Evolutionary conservation across 2,329 filamentous ascomycete species (phyloP).

Genomic region (Epichloe aotearoae): DNA sequence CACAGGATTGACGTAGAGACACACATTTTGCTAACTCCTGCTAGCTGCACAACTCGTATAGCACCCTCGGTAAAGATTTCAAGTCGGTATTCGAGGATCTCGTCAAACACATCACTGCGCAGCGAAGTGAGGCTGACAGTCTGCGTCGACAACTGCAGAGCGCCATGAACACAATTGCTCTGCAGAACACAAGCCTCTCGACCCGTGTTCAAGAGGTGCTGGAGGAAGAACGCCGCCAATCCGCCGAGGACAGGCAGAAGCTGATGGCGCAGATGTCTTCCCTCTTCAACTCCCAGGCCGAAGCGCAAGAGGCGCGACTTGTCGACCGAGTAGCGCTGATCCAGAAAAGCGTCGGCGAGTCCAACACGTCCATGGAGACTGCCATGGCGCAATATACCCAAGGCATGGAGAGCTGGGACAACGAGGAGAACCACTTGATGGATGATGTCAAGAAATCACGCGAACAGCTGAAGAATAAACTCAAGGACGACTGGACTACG

Average conservation of each 20-base stretch:
- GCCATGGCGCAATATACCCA: conserved; percentile 53
- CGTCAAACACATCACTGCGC: conserved; percentile 57
- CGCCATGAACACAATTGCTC: conserved; percentile 54
- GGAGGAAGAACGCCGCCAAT: conserved; percentile 61
- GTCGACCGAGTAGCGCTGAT: conserved; percentile 48
- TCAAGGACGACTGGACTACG: conserved; percentile 74
- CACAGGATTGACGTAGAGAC: not conserved
- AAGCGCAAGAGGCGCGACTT: conserved; percentile 60
- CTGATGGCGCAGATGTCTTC: conserved; percentile 63
- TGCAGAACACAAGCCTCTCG: conserved; percentile 55
- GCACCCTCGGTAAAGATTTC: conserved; percentile 71
- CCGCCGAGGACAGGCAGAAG: conserved; percentile 58
- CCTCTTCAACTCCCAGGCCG: conserved; percentile 63
- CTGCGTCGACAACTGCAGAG: conserved; percentile 59
- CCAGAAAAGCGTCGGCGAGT: conserved; percentile 47
- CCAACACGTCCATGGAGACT: conserved; percentile 51
- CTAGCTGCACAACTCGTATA: conserved; percentile 73
- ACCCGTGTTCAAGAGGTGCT: conserved; percentile 54
- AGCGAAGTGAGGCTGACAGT: conserved; percentile 62
- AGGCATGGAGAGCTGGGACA: conserved; percentile 63
- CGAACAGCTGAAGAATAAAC: conserved; percentile 64
- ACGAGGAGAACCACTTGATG: conserved; percentile 54
- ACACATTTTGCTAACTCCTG: not conserved
- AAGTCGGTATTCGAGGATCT: conserved; percentile 75
- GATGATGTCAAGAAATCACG: conserved; percentile 59